These are phyloP conservation scores for Camellia lanceoleosa DNA, from an alignment of 148 eudicot species.

Conservation along the genomic window DNA sequence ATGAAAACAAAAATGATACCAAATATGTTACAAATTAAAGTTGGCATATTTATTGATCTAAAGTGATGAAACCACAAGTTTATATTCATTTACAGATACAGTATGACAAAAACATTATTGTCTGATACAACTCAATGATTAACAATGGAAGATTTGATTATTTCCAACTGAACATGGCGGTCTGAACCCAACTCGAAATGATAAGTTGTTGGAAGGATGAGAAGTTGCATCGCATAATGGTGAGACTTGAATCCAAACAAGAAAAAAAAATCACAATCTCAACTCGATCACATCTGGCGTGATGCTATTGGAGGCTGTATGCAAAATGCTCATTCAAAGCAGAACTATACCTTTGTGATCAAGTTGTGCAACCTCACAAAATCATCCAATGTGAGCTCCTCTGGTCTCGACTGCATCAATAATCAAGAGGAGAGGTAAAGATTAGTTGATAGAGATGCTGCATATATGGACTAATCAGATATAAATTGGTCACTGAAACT, in stretches of 20 bases:
- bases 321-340: not conserved
- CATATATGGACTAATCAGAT: not conserved
- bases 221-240: no score
- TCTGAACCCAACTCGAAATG: not conserved
- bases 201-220: no score
- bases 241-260: no score
- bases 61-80: not conserved
- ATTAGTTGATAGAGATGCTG: not conserved
- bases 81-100: not conserved
- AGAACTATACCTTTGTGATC: constrained; percentile 30
- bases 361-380: constrained; percentile 70
- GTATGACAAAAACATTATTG: not conserved
- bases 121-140: not conserved
- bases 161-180: no score
- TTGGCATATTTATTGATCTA: not conserved
- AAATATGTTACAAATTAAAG: no score
- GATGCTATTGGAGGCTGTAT: not conserved
- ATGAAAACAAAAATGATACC: no score
- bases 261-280: not conserved
- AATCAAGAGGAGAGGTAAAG: constrained; percentile 3
- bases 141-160: no score
- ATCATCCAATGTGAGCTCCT: constrained; percentile 74
- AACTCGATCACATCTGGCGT: not conserved
- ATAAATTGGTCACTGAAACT: constrained; percentile 14
- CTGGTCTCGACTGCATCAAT: constrained; percentile 78